Conservation (phyloP, 805 yeast species). For the Torulaspora delbrueckii region DNA sequence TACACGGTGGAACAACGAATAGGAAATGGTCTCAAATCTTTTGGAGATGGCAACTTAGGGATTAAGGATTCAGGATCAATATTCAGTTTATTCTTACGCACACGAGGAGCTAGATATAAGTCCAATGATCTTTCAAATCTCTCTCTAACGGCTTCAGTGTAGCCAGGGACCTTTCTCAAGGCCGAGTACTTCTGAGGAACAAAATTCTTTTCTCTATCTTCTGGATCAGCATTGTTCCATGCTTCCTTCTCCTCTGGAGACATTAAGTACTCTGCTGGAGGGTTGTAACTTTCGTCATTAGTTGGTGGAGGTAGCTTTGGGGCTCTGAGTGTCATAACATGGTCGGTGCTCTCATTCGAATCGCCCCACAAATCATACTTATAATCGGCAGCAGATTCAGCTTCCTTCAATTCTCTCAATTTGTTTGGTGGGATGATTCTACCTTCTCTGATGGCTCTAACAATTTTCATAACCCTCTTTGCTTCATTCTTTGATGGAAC, state of each 20-base stretch:
- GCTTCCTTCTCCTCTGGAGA: conserved; percentile 69
- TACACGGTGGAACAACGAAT: conserved; percentile 78
- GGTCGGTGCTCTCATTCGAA: conserved; percentile 56
- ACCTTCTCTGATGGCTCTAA: conserved; percentile 93
- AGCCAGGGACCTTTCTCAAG: conserved; percentile 90
- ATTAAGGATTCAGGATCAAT: conserved; percentile 94
- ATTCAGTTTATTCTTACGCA: conserved; percentile 80
- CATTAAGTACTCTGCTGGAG: conserved; percentile 90
- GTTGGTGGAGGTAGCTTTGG: conserved; percentile 96
- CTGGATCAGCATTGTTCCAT: conserved; percentile 67
- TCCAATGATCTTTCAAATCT: conserved; percentile 92
- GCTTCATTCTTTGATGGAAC: conserved; percentile 97
- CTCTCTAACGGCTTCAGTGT: conserved; percentile 78
- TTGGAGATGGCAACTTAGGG: conserved; percentile 95
- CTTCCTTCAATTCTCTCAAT: conserved; percentile 45
- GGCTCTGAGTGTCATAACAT: conserved; percentile 87
- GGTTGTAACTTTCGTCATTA: conserved; percentile 92
- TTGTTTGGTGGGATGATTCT: conserved; percentile 74
- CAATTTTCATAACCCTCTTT: conserved; percentile 92
- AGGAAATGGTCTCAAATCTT: conserved; percentile 96
- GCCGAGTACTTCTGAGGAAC: conserved; percentile 78
- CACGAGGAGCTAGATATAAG: conserved; percentile 92
- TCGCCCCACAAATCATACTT: conserved; percentile 85
- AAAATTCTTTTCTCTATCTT: conserved; percentile 73
- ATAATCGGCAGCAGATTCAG: conserved; percentile 48